A percentile compares a stretch with the other conserved stretches of the same genome.
These are phyloP conservation scores for Aegilops bicornis DNA, from an alignment of 176 grass and related monocot species.

Conservation along the genomic window DNA sequence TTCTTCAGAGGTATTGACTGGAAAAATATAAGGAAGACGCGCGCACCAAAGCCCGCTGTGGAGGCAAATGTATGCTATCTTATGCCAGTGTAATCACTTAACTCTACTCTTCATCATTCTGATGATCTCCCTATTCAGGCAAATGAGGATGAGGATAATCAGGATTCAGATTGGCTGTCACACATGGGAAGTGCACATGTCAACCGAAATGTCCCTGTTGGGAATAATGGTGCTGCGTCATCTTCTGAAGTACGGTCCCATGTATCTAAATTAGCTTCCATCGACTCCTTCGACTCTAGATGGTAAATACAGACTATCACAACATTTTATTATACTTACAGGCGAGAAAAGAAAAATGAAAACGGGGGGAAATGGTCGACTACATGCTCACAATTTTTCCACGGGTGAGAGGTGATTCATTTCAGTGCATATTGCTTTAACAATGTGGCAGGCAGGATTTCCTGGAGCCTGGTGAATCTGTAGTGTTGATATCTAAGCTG, in stretches of 20 bases:
- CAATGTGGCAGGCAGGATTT: constrained; percentile 81
- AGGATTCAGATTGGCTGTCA: constrained; percentile 71
- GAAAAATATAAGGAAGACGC: constrained; percentile 64
- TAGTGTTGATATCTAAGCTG: constrained; percentile 92
- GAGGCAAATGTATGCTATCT: constrained; percentile 58
- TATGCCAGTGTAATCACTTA: constrained; percentile 24
- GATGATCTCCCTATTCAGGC: constrained; percentile 36
- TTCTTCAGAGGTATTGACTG: constrained; percentile 97
- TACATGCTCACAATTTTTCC: constrained; percentile 15
- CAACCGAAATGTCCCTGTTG: constrained; percentile 54
- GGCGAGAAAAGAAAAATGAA: constrained; percentile 9
- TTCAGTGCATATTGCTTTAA: constrained; percentile 28
- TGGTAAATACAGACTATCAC: constrained; percentile 54
- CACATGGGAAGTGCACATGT: constrained; percentile 48
- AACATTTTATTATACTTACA: constrained; percentile 34
- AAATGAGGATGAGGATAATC: constrained; percentile 64
- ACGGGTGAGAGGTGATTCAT: constrained; percentile 28
- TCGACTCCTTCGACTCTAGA: constrained; percentile 99
- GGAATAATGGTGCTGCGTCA: constrained; percentile 54
- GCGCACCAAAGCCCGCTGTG: constrained; percentile 53
- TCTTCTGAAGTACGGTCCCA: constrained; percentile 78
- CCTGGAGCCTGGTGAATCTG: constrained; percentile 75
- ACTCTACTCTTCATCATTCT: constrained; percentile 8
- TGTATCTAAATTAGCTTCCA: constrained; percentile 81
- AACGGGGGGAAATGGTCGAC: background rate